Evolutionary conservation across 1,284 basidiomycete species (phyloP), one percentile per base, ranked within the genome.

Genomic region (Ceratorhiza oryzae-sativae): DNA sequence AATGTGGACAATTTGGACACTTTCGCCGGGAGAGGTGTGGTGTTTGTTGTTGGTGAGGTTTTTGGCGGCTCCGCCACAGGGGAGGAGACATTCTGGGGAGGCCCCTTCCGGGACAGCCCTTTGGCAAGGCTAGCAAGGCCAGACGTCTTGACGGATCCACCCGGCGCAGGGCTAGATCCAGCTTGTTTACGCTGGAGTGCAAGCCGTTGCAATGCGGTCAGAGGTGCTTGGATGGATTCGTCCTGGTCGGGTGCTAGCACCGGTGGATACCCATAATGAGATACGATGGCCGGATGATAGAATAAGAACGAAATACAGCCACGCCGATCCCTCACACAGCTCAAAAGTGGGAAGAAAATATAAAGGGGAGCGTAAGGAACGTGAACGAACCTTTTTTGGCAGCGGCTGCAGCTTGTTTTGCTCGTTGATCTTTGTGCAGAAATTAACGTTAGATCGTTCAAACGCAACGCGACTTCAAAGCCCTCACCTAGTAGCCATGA

Each of bases 341-440:
- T 70, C 41, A 27, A 34, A 46, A 39, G 48, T 60, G 62, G 32
- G 51, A 58, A 30, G 23, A 25, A 51, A 73, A 61, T 41, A 36
- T 39, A 42, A 71, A 55, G 42, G 49, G 67, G 56, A 60, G 62
- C 59, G n/a, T 58, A 75, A 27, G 56, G 32, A 73, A 76, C 74
- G 59, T 20, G 23, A 12, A 67, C 86, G 91, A 83, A 97, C 95
- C 94, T 93, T 91, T 93, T 76, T 82, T 85, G 32, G 89, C 87
- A 48, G 82, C 80, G 10, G 65, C 41, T 42, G 56, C 63, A 41
- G 30, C 45, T 25, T 41, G 39, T 25, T 63, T 53, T 13, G 59
- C 73, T 27, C 45, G 65, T 49, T 71, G 27, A 41, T 55, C 41
- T 41, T n/a, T n/a, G 34, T 10, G 46, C 30, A 32, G 18, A n/a